Base-by-base conservation (phyloP, 495 filamentous ascomycete genomes). In the Oleoguttula mirabilis region DNA sequence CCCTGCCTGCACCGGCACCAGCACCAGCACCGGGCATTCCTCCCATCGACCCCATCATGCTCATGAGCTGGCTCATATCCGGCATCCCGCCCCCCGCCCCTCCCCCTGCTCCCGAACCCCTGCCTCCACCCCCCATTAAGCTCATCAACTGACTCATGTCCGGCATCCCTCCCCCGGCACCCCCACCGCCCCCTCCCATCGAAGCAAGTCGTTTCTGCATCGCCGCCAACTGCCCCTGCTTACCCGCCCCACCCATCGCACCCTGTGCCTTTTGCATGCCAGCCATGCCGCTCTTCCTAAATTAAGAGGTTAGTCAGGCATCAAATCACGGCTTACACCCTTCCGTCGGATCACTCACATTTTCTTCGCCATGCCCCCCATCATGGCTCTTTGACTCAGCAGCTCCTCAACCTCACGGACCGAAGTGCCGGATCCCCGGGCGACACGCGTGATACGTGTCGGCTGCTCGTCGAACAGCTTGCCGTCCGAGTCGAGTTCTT, bases 311-410 rank as follows among this genome's bases (percentile, higher is more conserved):
- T n/a, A n/a, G n/a, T n/a, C n/a, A n/a, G n/a, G n/a, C n/a, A n/a
- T n/a, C n/a, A n/a, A n/a, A n/a, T n/a, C n/a, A n/a, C n/a, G n/a
- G n/a, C n/a, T n/a, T n/a, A n/a, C n/a, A n/a, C n/a, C n/a, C n/a
- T n/a, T n/a, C n/a, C n/a, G n/a, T n/a, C n/a, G n/a, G n/a, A n/a
- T 85, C 14, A 87, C 88, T 38, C 88, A 88, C 72, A 95, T 88
- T 64, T 88, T 88, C 79, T 96, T 98, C 28, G 90, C 90, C 90
- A 98, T 94, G 23, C 84, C 84, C 23, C 85, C 86, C 90, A 99
- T 99, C 83, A 95, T 94, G 48, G 83, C 74, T 61, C 95, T 88
- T 65, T 99, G 90, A 1, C 85, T 93, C 16, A 99, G 73, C n/a
- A 99, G 64, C 46, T 99, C 90, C 60, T 99, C 92, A 21, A 99